A percentile compares a stretch with the other conserved stretches of the same genome.
Conservation (phyloP, 371 early-diverging fungal genomes). For the Mucor racemosus region DNA sequence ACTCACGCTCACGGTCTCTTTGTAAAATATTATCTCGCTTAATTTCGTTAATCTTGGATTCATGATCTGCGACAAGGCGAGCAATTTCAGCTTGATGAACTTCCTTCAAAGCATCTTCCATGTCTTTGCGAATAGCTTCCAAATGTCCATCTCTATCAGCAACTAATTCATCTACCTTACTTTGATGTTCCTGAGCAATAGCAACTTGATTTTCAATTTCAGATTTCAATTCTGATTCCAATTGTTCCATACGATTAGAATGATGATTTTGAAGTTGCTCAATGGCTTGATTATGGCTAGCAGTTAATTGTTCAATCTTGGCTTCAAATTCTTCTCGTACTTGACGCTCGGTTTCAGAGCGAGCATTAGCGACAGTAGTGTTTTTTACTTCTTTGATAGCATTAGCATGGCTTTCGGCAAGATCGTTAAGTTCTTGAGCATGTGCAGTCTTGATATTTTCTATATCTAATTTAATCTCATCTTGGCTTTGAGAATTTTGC, state of each 20-base stretch:
- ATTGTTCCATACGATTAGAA: conserved; percentile 27
- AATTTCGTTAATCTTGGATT: conserved; percentile 28
- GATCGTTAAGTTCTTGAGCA: conserved; percentile 20
- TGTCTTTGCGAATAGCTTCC: conserved; percentile 39
- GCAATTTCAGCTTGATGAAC: conserved; percentile 30
- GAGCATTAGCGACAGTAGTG: conserved; percentile 20
- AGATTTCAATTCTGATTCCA: conserved; percentile 35
- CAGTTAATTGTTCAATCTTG: conserved; percentile 35
- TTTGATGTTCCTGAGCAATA: conserved; percentile 30
- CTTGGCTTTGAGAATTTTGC: conserved; percentile 10
- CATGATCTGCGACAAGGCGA: conserved; percentile 24
- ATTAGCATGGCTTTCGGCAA: conserved; percentile 19
- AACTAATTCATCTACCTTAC: conserved; percentile 26
- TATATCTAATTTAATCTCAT: conserved; percentile 21
- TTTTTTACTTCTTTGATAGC: conserved; percentile 31
- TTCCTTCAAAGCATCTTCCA: conserved; percentile 35
- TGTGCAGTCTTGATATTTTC: conserved; percentile 20
- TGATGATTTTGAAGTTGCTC: conserved; percentile 47
- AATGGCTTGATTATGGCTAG: conserved; percentile 44
- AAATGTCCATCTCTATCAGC: conserved; percentile 32
- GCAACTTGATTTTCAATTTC: conserved; percentile 32
- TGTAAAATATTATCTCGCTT: conserved; percentile 27
- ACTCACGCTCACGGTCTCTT: conserved; percentile 29
- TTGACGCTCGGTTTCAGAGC: conserved; percentile 38
- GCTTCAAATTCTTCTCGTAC: conserved; percentile 42